These are phyloP conservation scores for Sugiyamaella lignohabitans DNA, from an alignment of 805 yeast genomes.

Conservation along the genomic window DNA sequence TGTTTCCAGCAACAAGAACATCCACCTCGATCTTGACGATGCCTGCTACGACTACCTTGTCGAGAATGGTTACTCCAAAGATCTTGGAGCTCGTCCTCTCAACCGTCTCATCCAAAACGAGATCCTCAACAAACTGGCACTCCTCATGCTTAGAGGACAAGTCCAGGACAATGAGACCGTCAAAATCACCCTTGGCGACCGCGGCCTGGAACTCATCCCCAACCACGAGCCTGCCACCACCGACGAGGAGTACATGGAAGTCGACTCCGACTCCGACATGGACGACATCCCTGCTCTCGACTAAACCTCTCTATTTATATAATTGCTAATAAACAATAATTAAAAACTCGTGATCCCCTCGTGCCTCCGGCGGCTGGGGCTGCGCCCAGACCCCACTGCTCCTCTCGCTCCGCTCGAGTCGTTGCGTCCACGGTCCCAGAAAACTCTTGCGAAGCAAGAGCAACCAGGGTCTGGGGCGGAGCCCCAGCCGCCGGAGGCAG, in stretches of 20 bases:
- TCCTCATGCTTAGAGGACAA: constrained; percentile 81
- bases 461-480: too few relatives aligned
- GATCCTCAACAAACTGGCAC: constrained; percentile 80
- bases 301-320: too few relatives aligned
- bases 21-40: constrained; percentile 64
- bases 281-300: too few relatives aligned
- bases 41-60: constrained; percentile 78
- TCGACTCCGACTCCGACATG: constrained; percentile 17
- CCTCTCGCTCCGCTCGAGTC: too few relatives aligned
- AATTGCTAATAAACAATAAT: background rate
- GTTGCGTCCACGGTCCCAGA: too few relatives aligned
- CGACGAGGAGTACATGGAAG: constrained; percentile 44
- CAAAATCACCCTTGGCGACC: constrained; percentile 47
- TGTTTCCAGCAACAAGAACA: constrained; percentile 71
- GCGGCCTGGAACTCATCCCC: constrained; percentile 73
- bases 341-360: background rate
- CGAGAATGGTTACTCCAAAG: constrained; percentile 81
- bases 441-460: too few relatives aligned
- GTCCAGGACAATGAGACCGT: constrained; percentile 83
- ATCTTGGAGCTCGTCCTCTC: constrained; percentile 95
- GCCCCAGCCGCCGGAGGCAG: too few relatives aligned
- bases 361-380: background rate
- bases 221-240: constrained; percentile 75
- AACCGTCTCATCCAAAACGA: constrained; percentile 81
- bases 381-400: too few relatives aligned